Evolutionary conservation across 805 yeast species (phyloP).

Genomic region (Monosporozyma unispora): DNA sequence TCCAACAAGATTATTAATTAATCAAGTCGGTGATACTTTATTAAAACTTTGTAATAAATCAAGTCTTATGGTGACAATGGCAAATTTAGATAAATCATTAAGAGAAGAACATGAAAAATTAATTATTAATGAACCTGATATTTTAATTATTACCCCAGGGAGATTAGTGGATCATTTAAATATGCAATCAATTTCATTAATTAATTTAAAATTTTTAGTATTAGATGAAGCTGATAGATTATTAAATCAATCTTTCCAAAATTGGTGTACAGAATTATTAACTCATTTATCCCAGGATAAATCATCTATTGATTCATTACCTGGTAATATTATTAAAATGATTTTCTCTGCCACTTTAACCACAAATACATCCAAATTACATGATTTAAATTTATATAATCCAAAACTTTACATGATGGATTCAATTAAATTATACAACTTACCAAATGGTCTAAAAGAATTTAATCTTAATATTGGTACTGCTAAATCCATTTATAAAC

Average conservation of each 20-base stretch:
- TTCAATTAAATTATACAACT: slow-evolving; percentile 52
- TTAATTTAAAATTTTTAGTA: slow-evolving; percentile 50
- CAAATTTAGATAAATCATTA: slow-evolving; percentile 50
- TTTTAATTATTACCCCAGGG: slow-evolving; percentile 68
- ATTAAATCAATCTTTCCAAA: slow-evolving; percentile 83
- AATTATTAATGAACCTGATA: slow-evolving; percentile 45
- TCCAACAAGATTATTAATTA: slow-evolving; percentile 82
- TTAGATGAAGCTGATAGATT: slow-evolving; percentile 79
- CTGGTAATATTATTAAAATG: slow-evolving; percentile 47
- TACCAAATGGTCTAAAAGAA: slow-evolving; percentile 48
- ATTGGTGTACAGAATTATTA: slow-evolving; percentile 66
- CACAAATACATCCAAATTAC: slow-evolving; percentile 80
- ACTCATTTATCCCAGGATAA: slow-evolving; percentile 32
- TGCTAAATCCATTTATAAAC: slow-evolving; percentile 48
- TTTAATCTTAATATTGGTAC: slow-evolving; percentile 30
- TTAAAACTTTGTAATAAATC: slow-evolving; percentile 56
- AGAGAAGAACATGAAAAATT: slow-evolving; percentile 55
- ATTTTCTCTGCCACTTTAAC: slow-evolving; percentile 91
- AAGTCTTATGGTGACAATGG: slow-evolving; percentile 41
- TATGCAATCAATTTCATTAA: slow-evolving; percentile 36
- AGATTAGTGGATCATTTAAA: slow-evolving; percentile 68
- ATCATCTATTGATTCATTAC: slow-evolving; percentile 15
- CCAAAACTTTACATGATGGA: slow-evolving; percentile 68
- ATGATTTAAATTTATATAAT: slow-evolving; percentile 55
- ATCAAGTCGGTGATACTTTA: slow-evolving; percentile 68